Conservation (phyloP, 257 asterid genomes). For the Solanum corneliomulleri region DNA sequence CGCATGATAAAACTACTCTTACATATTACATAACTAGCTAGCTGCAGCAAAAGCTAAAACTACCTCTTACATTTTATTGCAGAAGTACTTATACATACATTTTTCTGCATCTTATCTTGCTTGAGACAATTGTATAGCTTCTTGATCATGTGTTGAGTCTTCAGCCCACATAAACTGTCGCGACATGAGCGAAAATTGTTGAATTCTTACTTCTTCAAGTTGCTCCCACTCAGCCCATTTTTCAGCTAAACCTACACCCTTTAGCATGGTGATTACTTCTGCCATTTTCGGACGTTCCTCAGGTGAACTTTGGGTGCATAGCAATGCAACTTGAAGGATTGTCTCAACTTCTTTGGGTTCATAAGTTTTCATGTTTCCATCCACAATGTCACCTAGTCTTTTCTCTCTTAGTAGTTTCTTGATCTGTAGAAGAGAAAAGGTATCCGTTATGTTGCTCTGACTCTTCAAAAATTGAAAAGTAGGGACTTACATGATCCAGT, state of each 20-base stretch:
- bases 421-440: conserved; percentile 23
- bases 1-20: neutral
- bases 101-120: conserved; percentile 31
- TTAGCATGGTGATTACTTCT: conserved; percentile 62
- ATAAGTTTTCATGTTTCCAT: conserved; percentile 33
- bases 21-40: neutral
- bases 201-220: conserved; percentile 43
- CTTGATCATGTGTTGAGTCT: conserved; percentile 64
- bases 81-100: neutral
- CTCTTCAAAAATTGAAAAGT: neutral
- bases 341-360: conserved; percentile 54
- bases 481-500: conserved; percentile 64
- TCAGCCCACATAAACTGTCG: conserved; percentile 64
- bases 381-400: conserved; percentile 60
- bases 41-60: neutral
- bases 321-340: conserved; percentile 74
- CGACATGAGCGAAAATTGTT: conserved; percentile 38
- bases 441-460: neutral
- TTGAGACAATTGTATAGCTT: conserved; percentile 76
- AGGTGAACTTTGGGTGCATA: conserved; percentile 69
- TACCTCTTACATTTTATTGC: neutral
- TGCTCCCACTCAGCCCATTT: conserved; percentile 97
- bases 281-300: conserved; percentile 84
- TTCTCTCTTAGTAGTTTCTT: conserved; percentile 66
- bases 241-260: conserved; percentile 69